Conservation (phyloP, 768 basidiomycete genomes). For the Psilocybe azurescens region DNA sequence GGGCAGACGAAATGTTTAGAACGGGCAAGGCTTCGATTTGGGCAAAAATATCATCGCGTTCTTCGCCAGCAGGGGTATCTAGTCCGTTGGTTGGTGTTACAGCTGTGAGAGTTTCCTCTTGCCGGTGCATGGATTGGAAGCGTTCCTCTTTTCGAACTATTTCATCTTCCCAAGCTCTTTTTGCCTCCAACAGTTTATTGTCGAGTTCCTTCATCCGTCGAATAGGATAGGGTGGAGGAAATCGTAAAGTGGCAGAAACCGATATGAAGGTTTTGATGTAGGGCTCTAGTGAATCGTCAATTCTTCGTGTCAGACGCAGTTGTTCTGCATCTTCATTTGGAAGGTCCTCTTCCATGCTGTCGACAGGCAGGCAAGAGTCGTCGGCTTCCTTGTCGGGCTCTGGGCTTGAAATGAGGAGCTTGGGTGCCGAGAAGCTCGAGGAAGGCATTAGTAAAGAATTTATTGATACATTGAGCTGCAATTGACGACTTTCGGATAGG, state of each 20-base stretch:
- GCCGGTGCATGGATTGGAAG: conserved; percentile 43
- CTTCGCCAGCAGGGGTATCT: conserved; percentile 16
- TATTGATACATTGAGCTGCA: conserved; percentile 30
- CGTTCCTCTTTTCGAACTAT: conserved; percentile 79
- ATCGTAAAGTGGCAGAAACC: conserved; percentile 89
- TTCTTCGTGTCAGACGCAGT: conserved; percentile 71
- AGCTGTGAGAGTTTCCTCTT: conserved; percentile 48
- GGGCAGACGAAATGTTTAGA: conserved; percentile 37
- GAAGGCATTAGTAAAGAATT: conserved; percentile 19
- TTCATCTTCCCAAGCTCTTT: conserved; percentile 87
- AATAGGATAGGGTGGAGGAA: conserved; percentile 91
- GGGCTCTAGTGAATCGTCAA: conserved; percentile 81
- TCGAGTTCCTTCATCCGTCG: conserved; percentile 89
- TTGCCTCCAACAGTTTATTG: conserved; percentile 69
- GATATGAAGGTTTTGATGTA: conserved; percentile 91
- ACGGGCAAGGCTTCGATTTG: conserved; percentile 66
- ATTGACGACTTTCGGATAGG: conserved; percentile 34
- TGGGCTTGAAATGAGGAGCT: conserved; percentile 18
- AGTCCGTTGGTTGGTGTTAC: conserved; percentile 23
- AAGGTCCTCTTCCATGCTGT: conserved; percentile 44
- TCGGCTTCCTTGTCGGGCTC: conserved; percentile 6
- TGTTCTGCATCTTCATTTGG: conserved; percentile 78
- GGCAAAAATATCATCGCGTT: conserved; percentile 61
- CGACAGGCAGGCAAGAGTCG: conserved; percentile 9
- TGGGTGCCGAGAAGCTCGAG: conserved; percentile 19